Evolutionary conservation across 176 grass and related monocot species (phyloP).

Genomic region (Oryza longistaminata): DNA sequence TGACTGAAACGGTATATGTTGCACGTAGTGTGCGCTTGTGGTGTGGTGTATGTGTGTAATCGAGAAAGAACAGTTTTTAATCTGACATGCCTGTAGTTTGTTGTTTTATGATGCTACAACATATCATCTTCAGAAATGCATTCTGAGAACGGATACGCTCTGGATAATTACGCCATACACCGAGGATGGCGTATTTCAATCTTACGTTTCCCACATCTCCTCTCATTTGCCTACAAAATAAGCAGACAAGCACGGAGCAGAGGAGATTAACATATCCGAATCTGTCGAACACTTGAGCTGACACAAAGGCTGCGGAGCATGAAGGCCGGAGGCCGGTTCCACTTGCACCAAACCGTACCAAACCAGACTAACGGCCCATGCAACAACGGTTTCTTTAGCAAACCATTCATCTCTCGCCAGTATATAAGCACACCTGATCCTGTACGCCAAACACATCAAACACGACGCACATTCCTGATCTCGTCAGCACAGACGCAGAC

Average conservation of each 20-base stretch:
- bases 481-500: slow-evolving; percentile 10
- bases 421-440: slow-evolving; percentile 34
- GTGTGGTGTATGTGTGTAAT: too few relatives aligned
- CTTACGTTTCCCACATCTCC: background rate
- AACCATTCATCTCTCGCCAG: background rate
- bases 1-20: background rate
- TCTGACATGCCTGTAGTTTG: background rate
- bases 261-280: slow-evolving; percentile 18
- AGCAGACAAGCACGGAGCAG: background rate
- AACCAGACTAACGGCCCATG: background rate
- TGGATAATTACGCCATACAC: background rate
- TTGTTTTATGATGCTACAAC: background rate
- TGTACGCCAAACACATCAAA: slow-evolving; percentile 12
- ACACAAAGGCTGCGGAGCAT: slow-evolving; percentile 45
- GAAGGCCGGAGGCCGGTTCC: slow-evolving; percentile 16
- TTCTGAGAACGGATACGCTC: background rate
- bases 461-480: slow-evolving; percentile 2
- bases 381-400: slow-evolving; percentile 39
- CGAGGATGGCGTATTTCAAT: background rate
- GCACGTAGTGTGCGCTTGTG: too few relatives aligned
- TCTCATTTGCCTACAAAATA: background rate
- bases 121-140: background rate
- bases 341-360: background rate
- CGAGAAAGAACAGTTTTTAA: too few relatives aligned
- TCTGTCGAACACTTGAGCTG: slow-evolving; percentile 21